phyloP scores from a whole-genome alignment of 2,329 filamentous ascomycete genomes.

The Sclerotinia glacialis region DNA sequence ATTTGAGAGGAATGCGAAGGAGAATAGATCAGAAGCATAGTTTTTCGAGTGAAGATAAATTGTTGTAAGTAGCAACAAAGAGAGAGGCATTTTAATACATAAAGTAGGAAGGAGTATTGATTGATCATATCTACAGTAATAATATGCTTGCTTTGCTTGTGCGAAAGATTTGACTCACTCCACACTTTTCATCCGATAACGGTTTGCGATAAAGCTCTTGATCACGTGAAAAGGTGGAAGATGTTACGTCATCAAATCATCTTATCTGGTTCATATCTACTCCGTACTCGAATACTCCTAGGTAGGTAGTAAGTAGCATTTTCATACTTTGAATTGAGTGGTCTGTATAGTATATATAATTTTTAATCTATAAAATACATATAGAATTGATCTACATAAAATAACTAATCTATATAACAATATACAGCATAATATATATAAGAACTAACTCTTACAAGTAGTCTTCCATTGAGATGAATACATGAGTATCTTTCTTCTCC shows the following conservation, averaged over 20 bases:
- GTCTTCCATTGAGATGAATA: no score
- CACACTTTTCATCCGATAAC: constrained; percentile 17
- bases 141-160: not conserved
- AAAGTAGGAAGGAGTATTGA: not conserved
- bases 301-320: not conserved
- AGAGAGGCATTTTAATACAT: not conserved
- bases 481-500: no score
- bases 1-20: constrained; percentile 11
- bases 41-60: not conserved
- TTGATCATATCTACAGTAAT: not conserved
- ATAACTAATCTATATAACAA: no score
- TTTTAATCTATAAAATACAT: no score
- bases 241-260: not conserved
- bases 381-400: no score
- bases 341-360: not conserved
- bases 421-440: no score
- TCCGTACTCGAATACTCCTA: no score
- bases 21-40: not conserved
- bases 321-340: not conserved
- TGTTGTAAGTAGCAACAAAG: constrained; percentile 7
- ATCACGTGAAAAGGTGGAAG: not conserved
- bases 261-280: not conserved
- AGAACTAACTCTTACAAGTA: no score
- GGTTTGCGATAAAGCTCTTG: constrained; percentile 17
- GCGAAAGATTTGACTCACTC: constrained; percentile 17